These are phyloP conservation scores for Pleochaeta shiraiana DNA, from an alignment of 2,329 filamentous ascomycete species.

Conservation along the genomic window DNA sequence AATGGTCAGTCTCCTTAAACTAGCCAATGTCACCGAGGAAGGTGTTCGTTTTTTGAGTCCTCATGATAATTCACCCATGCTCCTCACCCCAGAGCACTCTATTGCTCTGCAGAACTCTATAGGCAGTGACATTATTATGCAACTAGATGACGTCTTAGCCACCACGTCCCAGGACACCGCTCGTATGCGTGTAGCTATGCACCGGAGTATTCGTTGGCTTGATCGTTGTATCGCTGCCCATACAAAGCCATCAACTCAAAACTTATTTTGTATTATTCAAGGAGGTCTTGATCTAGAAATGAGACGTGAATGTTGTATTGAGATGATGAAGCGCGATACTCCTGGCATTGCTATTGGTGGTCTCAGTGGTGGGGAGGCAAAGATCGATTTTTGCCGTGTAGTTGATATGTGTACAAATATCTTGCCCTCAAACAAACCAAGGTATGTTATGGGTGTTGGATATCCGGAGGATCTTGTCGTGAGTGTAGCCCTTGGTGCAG, in stretches of 20 bases:
- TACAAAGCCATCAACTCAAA: slow-evolving; percentile 61
- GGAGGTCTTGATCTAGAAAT: slow-evolving; percentile 79
- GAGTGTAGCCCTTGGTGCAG: slow-evolving; percentile 78
- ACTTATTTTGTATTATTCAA: slow-evolving; percentile 97
- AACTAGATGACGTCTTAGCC: slow-evolving; percentile 92
- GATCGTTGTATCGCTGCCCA: slow-evolving; percentile 89
- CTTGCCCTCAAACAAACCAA: slow-evolving; percentile 76
- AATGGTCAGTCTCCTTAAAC: slow-evolving; percentile 90
- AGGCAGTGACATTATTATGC: slow-evolving; percentile 98
- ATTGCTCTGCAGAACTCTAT: slow-evolving; percentile 94
- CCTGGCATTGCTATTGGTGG: slow-evolving; percentile 95
- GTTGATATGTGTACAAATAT: slow-evolving; percentile 69
- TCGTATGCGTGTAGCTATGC: slow-evolving; percentile 88
- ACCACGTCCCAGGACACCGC: slow-evolving; percentile 79
- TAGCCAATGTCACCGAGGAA: slow-evolving; percentile 82
- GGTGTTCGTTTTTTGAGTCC: slow-evolving; percentile 92
- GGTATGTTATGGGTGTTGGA: slow-evolving; percentile 98
- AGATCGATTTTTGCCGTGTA: slow-evolving; percentile 77
- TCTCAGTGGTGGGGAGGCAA: slow-evolving; percentile 84
- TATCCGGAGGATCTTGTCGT: slow-evolving; percentile 94
- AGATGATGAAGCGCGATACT: slow-evolving; percentile 80
- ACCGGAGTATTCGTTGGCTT: slow-evolving; percentile 83
- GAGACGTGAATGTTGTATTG: slow-evolving; percentile 57
- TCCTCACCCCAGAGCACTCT: slow-evolving; percentile 92
- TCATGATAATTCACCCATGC: slow-evolving; percentile 88